phyloP scores from a whole-genome alignment of 1,284 basidiomycete species.

The Trichosporon sp. region DNA sequence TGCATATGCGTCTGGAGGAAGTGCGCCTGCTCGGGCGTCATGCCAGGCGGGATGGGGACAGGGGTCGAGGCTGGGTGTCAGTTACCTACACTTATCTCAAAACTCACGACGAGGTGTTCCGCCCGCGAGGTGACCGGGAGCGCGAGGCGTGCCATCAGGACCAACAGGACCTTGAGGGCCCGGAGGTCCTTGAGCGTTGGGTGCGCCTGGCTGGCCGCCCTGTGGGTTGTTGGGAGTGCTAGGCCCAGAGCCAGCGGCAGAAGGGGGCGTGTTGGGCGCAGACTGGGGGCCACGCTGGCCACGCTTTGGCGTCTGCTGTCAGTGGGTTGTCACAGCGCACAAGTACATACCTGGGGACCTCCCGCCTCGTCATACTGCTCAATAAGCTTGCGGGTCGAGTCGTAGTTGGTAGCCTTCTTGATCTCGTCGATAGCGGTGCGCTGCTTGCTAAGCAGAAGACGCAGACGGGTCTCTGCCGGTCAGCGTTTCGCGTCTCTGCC shows the following conservation, averaged over 20 bases:
- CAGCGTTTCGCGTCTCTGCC: background rate
- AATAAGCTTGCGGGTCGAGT: conserved; percentile 81
- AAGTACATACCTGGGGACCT: conserved; percentile 2
- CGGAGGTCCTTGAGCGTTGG: background rate
- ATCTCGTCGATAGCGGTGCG: conserved; percentile 88
- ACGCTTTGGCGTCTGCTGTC: background rate
- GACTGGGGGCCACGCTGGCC: background rate
- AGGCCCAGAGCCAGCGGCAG: background rate
- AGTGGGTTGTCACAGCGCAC: background rate
- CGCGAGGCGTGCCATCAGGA: conserved; percentile 30
- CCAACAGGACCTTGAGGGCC: background rate
- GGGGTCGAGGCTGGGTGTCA: conserved; percentile 20
- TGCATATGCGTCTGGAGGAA: conserved; percentile 43
- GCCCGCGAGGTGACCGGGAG: conserved; percentile 39
- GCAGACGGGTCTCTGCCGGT: conserved; percentile 69
- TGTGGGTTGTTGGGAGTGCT: background rate
- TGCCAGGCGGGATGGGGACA: conserved; percentile 29
- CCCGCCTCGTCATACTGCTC: conserved; percentile 76
- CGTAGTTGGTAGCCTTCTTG: conserved; percentile 95
- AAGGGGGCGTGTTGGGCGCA: conserved; percentile 5
- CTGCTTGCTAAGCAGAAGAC: conserved; percentile 69
- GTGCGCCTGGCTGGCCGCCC: background rate
- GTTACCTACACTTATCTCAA: background rate
- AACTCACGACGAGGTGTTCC: conserved; percentile 38
- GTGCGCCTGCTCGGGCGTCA: conserved; percentile 44